A percentile compares a stretch with the other conserved stretches of the same genome.
These are phyloP conservation scores for Cryphonectria japonica DNA, from an alignment of 2,329 filamentous ascomycete species.

Conservation along the genomic window DNA sequence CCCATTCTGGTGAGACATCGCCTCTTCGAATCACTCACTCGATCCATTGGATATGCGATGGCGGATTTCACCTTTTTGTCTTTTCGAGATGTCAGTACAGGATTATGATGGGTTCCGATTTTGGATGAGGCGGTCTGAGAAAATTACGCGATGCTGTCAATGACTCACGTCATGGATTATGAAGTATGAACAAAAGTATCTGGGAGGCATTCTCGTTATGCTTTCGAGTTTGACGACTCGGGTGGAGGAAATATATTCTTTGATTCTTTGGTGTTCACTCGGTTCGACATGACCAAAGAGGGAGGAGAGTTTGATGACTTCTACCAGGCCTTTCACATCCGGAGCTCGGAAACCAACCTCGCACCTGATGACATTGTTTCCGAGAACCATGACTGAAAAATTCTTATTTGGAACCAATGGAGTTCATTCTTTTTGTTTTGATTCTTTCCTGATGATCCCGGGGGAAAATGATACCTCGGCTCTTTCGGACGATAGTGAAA, in stretches of 20 bases:
- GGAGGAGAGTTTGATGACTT: not conserved
- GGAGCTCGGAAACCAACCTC: not conserved
- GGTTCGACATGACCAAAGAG: not conserved
- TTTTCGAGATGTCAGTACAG: not conserved
- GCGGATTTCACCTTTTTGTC: not conserved
- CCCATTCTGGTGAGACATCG: not conserved
- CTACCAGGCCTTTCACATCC: not conserved
- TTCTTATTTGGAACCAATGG: not conserved
- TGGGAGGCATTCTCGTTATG: constrained; percentile 4
- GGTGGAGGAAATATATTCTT: not conserved
- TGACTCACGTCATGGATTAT: constrained; percentile 11
- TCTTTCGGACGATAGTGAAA: not conserved
- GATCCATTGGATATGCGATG: not conserved
- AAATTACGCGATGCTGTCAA: constrained; percentile 1
- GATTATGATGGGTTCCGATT: not conserved
- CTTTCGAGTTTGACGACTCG: not conserved
- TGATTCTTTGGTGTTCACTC: not conserved
- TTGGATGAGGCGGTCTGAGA: not conserved
- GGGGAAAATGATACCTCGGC: not conserved
- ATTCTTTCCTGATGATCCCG: not conserved
- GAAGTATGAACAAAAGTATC: constrained; percentile 13
- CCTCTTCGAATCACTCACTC: not conserved
- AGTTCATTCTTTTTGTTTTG: not conserved
- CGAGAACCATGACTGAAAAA: not conserved
- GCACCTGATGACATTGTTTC: not conserved